Evolutionary conservation across 306 rosid genomes (phyloP), one percentile per base, ranked within the genome.

Genomic region (Cicer cuneatum): DNA sequence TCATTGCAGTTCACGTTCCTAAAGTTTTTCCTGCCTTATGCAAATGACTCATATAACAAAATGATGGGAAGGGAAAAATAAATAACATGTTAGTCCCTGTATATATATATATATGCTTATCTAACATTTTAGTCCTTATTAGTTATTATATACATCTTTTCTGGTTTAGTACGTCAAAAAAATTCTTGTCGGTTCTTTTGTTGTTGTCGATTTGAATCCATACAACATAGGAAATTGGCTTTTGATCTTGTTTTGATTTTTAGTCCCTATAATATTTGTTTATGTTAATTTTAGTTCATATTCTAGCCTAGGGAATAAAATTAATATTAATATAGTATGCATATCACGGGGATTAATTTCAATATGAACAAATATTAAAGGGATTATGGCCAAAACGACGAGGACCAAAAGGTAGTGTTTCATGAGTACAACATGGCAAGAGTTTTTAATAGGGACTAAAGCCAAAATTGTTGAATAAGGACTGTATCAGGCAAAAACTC

Each of bases 1-100:
- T 29, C 10, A 49, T 45, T 71, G 41, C 59, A 43, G 2, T 24
- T 76, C 41, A 51, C 49, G 43, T 73, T 77, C 19, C 41, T 19
- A 69, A 63, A 48, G 51, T 35, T 63, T 16, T 49, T 7, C 2
- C 7, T 60, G 54, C 19, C 57, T 12, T 72, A 10, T 69, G 61
- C 10, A 49, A 40, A 42, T 38, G 53, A 19, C 24, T 40, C 9
- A 18, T 51, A 16, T 53, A 40, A 48, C 19, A 33, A 51, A 78
- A 65, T 8, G 40, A 9, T 48, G 51, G 68, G 67, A 40, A 29
- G 9, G 52, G 47, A 5, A 24, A 10, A 24, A 24, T 49, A 24
- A 33, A 21, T 5, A 29, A 29, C 35, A 29, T 29, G 35, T 4
- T 29, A 29, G 35, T 3, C 35, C 35, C 14, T 24, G 3, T 29